Evolutionary conservation across 1,284 basidiomycete genomes (phyloP).

Genomic region (Flammula alnicola): DNA sequence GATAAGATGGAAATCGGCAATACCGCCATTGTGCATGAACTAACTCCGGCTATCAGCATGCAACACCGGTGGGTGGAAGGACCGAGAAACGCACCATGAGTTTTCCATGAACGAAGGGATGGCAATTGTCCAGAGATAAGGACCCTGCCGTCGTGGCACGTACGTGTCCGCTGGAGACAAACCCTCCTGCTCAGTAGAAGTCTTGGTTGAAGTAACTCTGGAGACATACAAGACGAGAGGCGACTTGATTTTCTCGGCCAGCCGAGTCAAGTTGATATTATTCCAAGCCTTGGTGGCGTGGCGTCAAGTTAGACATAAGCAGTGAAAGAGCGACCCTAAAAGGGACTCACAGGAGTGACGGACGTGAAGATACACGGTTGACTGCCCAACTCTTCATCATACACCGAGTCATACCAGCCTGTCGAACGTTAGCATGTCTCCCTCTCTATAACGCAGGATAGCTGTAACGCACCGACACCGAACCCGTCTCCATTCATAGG

Average conservation of each 20-base stretch:
- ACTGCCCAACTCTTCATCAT: slow-evolving; percentile 80
- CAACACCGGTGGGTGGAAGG: slow-evolving; percentile 3
- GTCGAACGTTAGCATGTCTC: background rate
- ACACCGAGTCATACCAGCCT: slow-evolving; percentile 87
- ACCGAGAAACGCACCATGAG: slow-evolving; percentile 70
- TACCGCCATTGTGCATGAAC: slow-evolving; percentile 97
- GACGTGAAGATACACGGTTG: slow-evolving; percentile 97
- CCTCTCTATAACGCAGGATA: background rate
- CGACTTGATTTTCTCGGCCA: slow-evolving; percentile 95
- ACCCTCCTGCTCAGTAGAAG: background rate
- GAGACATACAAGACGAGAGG: slow-evolving; percentile 85
- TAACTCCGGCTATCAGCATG: slow-evolving; percentile 40
- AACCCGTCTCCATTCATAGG: slow-evolving; percentile 98
- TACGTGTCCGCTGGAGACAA: slow-evolving; percentile 75
- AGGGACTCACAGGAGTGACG: slow-evolving; percentile 81
- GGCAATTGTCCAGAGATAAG: slow-evolving; percentile 92
- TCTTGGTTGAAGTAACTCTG: background rate
- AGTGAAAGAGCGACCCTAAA: slow-evolving; percentile 28
- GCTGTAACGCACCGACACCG: slow-evolving; percentile 79
- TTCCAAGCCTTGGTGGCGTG: slow-evolving; percentile 83
- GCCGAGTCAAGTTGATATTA: slow-evolving; percentile 84
- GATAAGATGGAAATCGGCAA: slow-evolving; percentile 80
- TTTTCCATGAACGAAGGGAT: slow-evolving; percentile 87
- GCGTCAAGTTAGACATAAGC: slow-evolving; percentile 4
- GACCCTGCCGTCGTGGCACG: slow-evolving; percentile 87